Evolutionary conservation across 345 rosid species (phyloP), one percentile per base, ranked within the genome.

Genomic region (Boechera retrofracta): DNA sequence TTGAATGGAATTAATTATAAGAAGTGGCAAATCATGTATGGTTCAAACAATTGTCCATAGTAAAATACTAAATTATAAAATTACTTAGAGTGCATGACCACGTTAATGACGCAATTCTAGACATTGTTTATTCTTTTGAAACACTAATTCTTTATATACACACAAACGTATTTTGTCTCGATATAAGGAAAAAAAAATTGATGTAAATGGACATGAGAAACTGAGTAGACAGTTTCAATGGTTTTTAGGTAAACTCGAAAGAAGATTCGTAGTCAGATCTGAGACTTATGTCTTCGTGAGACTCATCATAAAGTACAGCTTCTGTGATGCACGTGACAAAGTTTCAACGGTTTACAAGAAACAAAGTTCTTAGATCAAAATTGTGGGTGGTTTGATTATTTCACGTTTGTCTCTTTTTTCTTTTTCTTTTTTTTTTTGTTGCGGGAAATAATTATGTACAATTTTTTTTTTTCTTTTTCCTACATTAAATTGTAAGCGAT

Each of bases 231-330:
- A 42, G 54, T 56, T 68, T 66, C 44, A 61, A 39, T 69, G 11
- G 53, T 15, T 39, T 36, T 15, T 5, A 3, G 63, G 73, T 41
- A 69, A 55, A 55, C 41, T n/a, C 53, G 4, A 55, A 55, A 31
- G 65, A 70, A 70, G 65, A 71, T 71, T 71, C 57, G 8, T 8
- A 38, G 4, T 58, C 56, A 57, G 57, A 42, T 71, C 45, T 41
- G 56, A 71, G 67, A 57, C 45, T 70, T 70, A 53, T 33, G 66
- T 45, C 44, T 57, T 71, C 35, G 45, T 58, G 66, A 70, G 66
- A 70, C 24, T 71, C 44, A 31, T 31, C 45, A 21, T 44, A 44
- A 44, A 47, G 33, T 42, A 32, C 65, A 55, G 12, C 13, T 45
- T 21, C 36, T 21, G 18, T 31, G 54, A 29, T 69, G 9, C 47